phyloP scores from a whole-genome alignment of 2,329 filamentous ascomycete genomes.

The Phoma sp. region DNA sequence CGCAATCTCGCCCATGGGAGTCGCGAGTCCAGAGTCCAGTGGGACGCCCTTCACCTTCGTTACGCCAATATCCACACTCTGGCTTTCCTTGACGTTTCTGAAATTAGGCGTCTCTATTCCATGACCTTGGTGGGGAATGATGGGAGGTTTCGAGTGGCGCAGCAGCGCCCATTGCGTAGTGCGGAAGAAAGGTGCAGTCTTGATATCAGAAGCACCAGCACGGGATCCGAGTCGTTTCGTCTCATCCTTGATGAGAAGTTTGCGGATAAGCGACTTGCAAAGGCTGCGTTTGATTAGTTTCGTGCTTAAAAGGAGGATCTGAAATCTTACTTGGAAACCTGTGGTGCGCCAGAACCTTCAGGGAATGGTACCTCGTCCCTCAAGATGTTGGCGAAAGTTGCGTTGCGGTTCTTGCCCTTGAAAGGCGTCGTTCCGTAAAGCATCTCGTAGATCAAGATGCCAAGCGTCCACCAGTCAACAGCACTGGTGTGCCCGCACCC shows the following conservation, averaged over 20 bases:
- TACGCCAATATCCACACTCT: constrained; percentile 79
- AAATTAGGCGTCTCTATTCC: constrained; percentile 97
- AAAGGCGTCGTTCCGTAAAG: constrained; percentile 97
- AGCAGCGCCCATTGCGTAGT: constrained; percentile 96
- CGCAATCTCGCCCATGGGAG: constrained; percentile 77
- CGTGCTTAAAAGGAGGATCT: constrained; percentile 22
- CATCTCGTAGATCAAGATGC: constrained; percentile 98
- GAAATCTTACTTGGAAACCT: constrained; percentile 82
- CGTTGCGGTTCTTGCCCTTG: constrained; percentile 98
- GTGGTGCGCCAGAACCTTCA: constrained; percentile 80
- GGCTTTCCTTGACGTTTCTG: constrained; percentile 95
- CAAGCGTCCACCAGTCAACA: constrained; percentile 98
- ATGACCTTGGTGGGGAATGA: constrained; percentile 88
- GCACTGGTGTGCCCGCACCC: constrained; percentile 97
- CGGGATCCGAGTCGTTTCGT: constrained; percentile 90
- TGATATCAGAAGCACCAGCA: constrained; percentile 95
- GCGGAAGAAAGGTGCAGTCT: constrained; percentile 93
- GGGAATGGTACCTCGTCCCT: constrained; percentile 96
- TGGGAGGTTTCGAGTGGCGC: constrained; percentile 96
- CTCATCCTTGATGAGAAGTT: constrained; percentile 97
- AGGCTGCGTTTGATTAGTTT: constrained; percentile 64
- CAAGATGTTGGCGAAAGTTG: constrained; percentile 96
- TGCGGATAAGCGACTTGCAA: constrained; percentile 95
- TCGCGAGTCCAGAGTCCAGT: constrained; percentile 82
- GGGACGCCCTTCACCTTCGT: constrained; percentile 75